A percentile compares a stretch with the other conserved stretches of the same genome.
Conservation (phyloP, 1,284 basidiomycete genomes). For the Farysia itapuensis region DNA sequence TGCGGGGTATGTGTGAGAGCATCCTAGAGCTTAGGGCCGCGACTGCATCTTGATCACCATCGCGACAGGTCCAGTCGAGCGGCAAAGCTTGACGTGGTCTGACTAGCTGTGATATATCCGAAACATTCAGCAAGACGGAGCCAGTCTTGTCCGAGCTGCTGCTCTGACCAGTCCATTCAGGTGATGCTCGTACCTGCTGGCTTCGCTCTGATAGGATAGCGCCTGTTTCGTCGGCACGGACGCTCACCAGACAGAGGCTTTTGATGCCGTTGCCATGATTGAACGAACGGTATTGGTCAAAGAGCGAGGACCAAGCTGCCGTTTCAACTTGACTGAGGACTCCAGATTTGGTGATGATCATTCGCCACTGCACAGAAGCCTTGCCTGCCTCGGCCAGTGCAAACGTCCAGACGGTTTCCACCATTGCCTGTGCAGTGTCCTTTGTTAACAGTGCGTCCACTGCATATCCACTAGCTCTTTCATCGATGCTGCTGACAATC, state of each 20-base stretch:
- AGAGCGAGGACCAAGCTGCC: slow-evolving; percentile 11
- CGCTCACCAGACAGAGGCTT: slow-evolving; percentile 13
- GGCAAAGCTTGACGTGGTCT: slow-evolving; percentile 9
- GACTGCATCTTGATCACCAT: too few relatives aligned
- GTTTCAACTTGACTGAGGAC: slow-evolving; percentile 14
- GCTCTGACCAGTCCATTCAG: slow-evolving; percentile 2
- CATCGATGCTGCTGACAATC: slow-evolving; percentile 39
- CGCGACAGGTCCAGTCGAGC: slow-evolving; percentile 19
- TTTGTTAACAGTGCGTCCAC: slow-evolving; percentile 2
- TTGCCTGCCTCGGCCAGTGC: slow-evolving; percentile 22
- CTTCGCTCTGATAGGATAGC: slow-evolving; percentile 7
- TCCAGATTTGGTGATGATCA: slow-evolving; percentile 22
- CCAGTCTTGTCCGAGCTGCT: slow-evolving; percentile 2
- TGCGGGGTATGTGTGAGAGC: too few relatives aligned
- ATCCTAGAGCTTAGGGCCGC: too few relatives aligned
- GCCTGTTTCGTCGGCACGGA: slow-evolving; percentile 10
- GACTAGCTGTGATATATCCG: slow-evolving; percentile 19
- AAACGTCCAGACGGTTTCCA: slow-evolving; percentile 32
- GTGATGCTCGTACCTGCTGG: not conserved
- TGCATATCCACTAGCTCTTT: slow-evolving; percentile 21
- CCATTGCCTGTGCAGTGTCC: slow-evolving; percentile 9
- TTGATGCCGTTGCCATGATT: not conserved
- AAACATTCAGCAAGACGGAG: slow-evolving; percentile 10
- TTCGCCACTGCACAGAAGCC: slow-evolving; percentile 27
- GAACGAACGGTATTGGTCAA: slow-evolving; percentile 2